Base-by-base conservation (phyloP, 345 rosid species). In the Sisymbrium altissimum region DNA sequence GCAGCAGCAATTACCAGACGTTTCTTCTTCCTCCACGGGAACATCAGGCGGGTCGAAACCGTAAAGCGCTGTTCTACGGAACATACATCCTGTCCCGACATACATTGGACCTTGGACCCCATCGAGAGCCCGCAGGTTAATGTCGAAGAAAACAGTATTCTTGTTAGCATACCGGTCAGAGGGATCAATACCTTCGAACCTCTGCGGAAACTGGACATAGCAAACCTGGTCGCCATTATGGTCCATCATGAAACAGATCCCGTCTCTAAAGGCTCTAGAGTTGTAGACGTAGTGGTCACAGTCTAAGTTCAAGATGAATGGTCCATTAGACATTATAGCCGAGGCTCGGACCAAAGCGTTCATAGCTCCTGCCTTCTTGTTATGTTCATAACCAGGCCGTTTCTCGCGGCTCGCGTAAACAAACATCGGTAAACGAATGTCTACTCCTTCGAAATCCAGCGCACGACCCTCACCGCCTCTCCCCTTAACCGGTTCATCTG, bases 321-420 rank as follows among this genome's bases (percentile, higher is more conserved):
- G 87, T 40, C 95, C 97, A 43, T 93, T 93, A 23, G 97, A 90
- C 90, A 88, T 88, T 23, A 93, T 83, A 17, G 98, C 97, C 0
- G 97, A 87, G 45, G 95, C 80, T 44, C 96, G 82, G 14, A 90
- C 97, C 52, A 93, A 79, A 1, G 93, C 97, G 53, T 93, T 90
- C 98, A 93, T 93, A 10, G 98, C 95, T 49, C 98, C 97, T 14
- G 96, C 98, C 74, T 92, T 92, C 77, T 92, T 92, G 82, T 88
- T 87, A 76, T 92, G 98, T 33, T 92, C 97, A 75, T 87, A 92
- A 21, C 98, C 95, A 61, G 91, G 89, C 17, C 94, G 83, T 83
- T 89, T 92, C 69, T 92, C 94, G 0, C 92, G 91, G 76, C 92
- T 87, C 66, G 88, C 80, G 58, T 92, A 92, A 54, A 87, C 95